Base-by-base conservation (phyloP, 176 grass and related monocot genomes). In the Calamus simplicifolius region DNA sequence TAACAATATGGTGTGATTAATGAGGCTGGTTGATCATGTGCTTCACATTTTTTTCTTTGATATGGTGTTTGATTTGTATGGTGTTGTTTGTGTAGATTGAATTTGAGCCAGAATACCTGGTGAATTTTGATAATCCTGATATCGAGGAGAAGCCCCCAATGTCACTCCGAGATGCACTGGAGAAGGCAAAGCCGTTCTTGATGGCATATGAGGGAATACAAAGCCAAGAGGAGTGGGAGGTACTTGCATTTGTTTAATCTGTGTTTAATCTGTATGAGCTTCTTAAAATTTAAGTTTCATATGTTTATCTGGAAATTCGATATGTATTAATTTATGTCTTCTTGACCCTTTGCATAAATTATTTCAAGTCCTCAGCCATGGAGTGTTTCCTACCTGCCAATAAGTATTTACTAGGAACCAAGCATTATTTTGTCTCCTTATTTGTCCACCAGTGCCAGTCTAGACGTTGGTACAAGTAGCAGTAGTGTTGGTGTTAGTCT, bases 191-290 rank as follows among this genome's bases (percentile, higher is more conserved):
- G 73, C 93, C 87, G 27, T 97, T 97, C 50, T 52, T 92, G 80
- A 57, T 97, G 54, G 76, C 87, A 2, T 97, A 83, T 27, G 84
- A 91, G 75, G 93, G 84, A 58, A 80, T 92, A 64, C 23, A 72
- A 27, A 78, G 83, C 56, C 84, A 92, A 78, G 93, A 97, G 68
- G 81, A 97, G 71, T 97, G 84, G 93, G 76, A 97, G 93, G 93
- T 88, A 43, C 35, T 43, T 43, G 35, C 35, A 43, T 43, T 43
- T 43, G 35, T 13, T 6, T 43, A 43, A 43, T 43, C 35, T 43
- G 35, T 43, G 35, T 13, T 6, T 43, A 43, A 43, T 43, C 35
- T 43, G 35, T 43, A 43, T 13, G 35, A 43, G 6, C 35, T 43
- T 10, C 5, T 43, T 43, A 43, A 43, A 43, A 43, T 43, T 43